Evolutionary conservation across 345 rosid species (phyloP).

Genomic region (Bruguiera parviflora): DNA sequence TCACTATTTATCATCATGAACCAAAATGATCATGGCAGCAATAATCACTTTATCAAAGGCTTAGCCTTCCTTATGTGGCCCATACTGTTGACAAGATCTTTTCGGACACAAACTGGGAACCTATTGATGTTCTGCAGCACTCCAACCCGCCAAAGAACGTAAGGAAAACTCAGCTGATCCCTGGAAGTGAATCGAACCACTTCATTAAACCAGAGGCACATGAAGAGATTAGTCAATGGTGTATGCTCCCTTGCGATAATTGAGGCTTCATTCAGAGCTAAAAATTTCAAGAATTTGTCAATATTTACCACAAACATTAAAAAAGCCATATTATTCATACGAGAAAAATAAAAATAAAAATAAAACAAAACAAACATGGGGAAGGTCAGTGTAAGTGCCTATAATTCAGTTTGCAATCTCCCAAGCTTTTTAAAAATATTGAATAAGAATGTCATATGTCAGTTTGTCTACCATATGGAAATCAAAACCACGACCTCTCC

Average conservation of each 20-base stretch:
- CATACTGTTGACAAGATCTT: constrained; percentile 88
- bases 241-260: constrained; percentile 86
- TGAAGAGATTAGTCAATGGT: constrained; percentile 62
- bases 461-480: too few relatives aligned
- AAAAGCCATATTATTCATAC: too few relatives aligned
- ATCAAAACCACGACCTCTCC: too few relatives aligned
- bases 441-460: too few relatives aligned
- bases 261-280: constrained; percentile 89
- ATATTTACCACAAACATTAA: background rate
- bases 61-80: constrained; percentile 89
- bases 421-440: too few relatives aligned
- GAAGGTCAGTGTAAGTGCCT: too few relatives aligned
- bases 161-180: constrained; percentile 93
- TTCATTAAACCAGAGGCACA: constrained; percentile 99
- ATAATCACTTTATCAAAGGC: constrained; percentile 41
- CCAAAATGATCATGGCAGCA: background rate
- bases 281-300: constrained; percentile 15
- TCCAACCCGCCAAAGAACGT: constrained; percentile 79
- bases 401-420: too few relatives aligned
- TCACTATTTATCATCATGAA: too few relatives aligned
- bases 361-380: too few relatives aligned
- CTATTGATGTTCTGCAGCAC: constrained; percentile 62
- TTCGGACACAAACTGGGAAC: constrained; percentile 88
- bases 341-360: too few relatives aligned
- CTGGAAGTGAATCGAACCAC: constrained; percentile 89